Evolutionary conservation across 768 basidiomycete species (phyloP).

Genomic region (Rhizopogon sp.): DNA sequence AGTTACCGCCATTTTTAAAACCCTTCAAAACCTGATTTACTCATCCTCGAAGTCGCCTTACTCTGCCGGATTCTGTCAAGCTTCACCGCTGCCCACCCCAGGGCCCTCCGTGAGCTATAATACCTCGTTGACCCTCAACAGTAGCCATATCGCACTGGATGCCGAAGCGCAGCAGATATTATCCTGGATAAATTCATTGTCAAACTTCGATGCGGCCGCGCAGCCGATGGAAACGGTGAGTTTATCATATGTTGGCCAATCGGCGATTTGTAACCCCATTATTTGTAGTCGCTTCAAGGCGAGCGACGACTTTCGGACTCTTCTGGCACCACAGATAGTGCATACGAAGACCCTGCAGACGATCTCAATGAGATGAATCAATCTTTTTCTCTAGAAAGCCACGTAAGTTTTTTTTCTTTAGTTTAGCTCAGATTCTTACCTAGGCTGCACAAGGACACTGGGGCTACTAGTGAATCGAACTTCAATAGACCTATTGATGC

Average conservation of each 20-base stretch:
- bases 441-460: not conserved
- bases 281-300: not conserved
- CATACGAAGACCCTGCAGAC: not conserved
- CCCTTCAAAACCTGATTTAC: not conserved
- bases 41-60: not conserved
- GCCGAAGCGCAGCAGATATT: not conserved
- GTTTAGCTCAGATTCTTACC: not conserved
- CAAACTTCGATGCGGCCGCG: not conserved
- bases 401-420: not conserved
- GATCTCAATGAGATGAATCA: not conserved
- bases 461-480: not conserved
- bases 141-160: not conserved
- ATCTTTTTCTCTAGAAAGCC: not conserved
- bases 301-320: too few species aligned
- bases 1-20: not conserved
- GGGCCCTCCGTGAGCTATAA: not conserved
- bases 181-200: too few species aligned
- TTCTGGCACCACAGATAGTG: not conserved
- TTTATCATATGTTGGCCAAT: not conserved
- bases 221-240: not conserved
- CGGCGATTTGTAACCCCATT: not conserved
- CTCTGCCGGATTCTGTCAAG: not conserved
- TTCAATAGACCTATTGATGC: not conserved
- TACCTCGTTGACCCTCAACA: not conserved
- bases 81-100: not conserved